phyloP scores from a whole-genome alignment of 805 yeast species.

The Metschnikowia kunwiensis region DNA sequence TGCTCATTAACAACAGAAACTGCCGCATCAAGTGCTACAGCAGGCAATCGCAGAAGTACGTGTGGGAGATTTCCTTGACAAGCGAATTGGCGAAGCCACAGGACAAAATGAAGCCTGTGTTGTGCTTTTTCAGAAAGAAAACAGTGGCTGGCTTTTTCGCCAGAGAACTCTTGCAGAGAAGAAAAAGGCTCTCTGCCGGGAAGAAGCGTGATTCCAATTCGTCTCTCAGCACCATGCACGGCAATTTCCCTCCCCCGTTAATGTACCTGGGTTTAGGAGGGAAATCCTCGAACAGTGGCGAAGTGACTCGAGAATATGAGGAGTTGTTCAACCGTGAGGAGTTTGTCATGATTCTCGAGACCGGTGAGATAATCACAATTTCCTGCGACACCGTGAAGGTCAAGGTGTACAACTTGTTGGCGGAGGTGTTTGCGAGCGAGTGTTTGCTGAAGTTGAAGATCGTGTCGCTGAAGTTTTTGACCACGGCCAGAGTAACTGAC shows the following conservation, averaged over 20 bases:
- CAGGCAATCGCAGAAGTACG: constrained; percentile 49
- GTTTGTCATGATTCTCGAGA: constrained; percentile 49
- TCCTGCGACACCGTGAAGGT: constrained; percentile 49
- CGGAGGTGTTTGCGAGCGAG: constrained; percentile 17
- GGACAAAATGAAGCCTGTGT: constrained; percentile 41
- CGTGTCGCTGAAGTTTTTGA: constrained; percentile 52
- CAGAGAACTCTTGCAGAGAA: constrained; percentile 27
- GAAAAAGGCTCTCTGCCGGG: constrained; percentile 28
- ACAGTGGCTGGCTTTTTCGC: constrained; percentile 48
- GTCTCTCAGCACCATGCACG: constrained; percentile 26
- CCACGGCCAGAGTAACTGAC: constrained; percentile 74
- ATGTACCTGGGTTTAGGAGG: not conserved
- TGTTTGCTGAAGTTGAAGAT: constrained; percentile 25
- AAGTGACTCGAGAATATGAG: constrained; percentile 10
- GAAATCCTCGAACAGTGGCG: not conserved
- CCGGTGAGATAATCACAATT: constrained; percentile 49
- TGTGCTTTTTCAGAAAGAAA: constrained; percentile 57
- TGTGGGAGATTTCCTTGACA: constrained; percentile 51
- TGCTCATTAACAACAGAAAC: constrained; percentile 48
- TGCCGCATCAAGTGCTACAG: constrained; percentile 62
- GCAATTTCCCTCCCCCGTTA: constrained; percentile 34
- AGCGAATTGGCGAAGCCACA: constrained; percentile 26
- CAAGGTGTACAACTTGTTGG: constrained; percentile 26
- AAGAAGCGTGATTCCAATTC: constrained; percentile 28
- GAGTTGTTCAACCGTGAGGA: constrained; percentile 37